A percentile compares a stretch with the other conserved stretches of the same genome.
Conservation (phyloP, 2,329 filamentous ascomycete genomes). For the Ciborinia camelliae region DNA sequence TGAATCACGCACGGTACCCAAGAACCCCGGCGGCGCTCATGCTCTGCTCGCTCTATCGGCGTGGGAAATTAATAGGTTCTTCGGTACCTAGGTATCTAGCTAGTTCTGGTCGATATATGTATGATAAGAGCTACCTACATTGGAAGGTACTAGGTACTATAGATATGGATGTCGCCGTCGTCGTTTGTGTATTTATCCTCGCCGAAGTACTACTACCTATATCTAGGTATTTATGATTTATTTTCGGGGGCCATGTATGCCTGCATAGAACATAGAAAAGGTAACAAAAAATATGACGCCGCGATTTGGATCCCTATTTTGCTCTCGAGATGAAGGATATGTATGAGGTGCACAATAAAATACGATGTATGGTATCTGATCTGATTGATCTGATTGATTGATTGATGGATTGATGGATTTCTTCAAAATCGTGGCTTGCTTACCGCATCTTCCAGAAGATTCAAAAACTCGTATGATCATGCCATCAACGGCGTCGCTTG, state of each 20-base stretch:
- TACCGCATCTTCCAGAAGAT: not conserved
- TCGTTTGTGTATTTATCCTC: too few species aligned
- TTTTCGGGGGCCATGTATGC: too few species aligned
- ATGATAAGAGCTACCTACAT: too few species aligned
- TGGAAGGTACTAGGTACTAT: too few species aligned
- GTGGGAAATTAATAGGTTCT: too few species aligned
- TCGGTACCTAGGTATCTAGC: too few species aligned
- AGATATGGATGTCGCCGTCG: too few species aligned
- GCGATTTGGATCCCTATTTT: not conserved
- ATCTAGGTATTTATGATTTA: too few species aligned
- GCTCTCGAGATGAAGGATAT: not conserved
- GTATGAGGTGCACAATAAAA: not conserved
- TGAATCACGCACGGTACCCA: not conserved
- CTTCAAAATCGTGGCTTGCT: conserved; percentile 1
- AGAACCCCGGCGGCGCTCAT: too few species aligned
- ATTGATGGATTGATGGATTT: not conserved
- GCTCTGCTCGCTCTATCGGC: too few species aligned
- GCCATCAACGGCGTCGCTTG: not conserved
- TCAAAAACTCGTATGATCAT: not conserved
- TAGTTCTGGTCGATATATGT: too few species aligned
- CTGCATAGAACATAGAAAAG: not conserved
- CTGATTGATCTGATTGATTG: conserved; percentile 4
- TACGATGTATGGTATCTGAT: not conserved
- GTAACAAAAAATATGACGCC: not conserved
- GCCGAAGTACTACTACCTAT: too few species aligned